Conservation (phyloP, 2,329 filamentous ascomycete species). For the Fusarium chaquense region DNA sequence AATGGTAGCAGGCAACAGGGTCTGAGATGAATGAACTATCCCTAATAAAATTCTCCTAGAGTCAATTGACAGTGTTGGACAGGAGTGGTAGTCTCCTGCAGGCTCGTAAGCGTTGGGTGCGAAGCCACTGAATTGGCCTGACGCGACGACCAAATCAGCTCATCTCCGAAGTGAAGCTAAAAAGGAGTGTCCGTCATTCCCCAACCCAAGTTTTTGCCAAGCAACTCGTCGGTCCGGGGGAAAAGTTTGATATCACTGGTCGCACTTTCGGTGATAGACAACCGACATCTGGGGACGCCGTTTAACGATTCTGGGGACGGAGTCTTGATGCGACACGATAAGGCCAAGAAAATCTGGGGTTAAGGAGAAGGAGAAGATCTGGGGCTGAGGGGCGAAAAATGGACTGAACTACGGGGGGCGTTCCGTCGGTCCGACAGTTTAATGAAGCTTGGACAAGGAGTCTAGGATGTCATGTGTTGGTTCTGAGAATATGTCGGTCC, state of each 20-base stretch:
- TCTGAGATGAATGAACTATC: neutral
- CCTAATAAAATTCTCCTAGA: neutral
- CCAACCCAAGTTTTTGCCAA: neutral
- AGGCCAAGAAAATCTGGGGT: conserved; percentile 37
- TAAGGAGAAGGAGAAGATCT: conserved; percentile 31
- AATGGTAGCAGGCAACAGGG: neutral
- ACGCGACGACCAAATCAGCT: conserved; percentile 3
- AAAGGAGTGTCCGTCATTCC: conserved; percentile 12
- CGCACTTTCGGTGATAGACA: neutral
- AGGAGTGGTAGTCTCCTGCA: neutral
- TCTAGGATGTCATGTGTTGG: neutral
- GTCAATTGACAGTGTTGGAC: neutral
- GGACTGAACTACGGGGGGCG: neutral
- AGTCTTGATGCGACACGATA: conserved; percentile 7
- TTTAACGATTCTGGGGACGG: conserved; percentile 15
- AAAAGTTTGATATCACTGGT: neutral
- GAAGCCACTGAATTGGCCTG: neutral
- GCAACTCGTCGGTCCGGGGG: conserved; percentile 25
- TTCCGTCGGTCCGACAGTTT: conserved; percentile 31
- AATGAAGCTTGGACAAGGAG: neutral
- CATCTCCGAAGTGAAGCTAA: conserved; percentile 19
- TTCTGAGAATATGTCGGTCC: neutral
- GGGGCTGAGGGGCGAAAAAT: conserved; percentile 27
- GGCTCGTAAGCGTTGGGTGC: neutral
- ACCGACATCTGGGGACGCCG: neutral